phyloP scores from a whole-genome alignment of 2,329 filamentous ascomycete genomes.

The Penicillium sp. region DNA sequence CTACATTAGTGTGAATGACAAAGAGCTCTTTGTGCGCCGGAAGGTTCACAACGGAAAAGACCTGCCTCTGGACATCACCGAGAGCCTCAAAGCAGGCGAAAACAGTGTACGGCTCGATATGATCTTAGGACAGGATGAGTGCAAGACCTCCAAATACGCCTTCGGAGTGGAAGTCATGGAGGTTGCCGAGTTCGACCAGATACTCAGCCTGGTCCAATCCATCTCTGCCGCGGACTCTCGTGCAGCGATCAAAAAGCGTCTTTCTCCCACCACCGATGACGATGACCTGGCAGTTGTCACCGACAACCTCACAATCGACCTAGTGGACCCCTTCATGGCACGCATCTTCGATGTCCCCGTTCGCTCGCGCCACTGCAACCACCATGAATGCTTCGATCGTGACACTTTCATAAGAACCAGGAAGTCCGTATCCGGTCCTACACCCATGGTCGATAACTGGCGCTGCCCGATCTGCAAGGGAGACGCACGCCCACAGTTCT shows the following conservation, averaged over 20 bases:
- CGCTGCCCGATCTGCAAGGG: slow-evolving; percentile 72
- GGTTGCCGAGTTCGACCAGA: slow-evolving; percentile 38
- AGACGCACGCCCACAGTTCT: slow-evolving; percentile 64
- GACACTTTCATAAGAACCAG: slow-evolving; percentile 68
- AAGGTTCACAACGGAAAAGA: slow-evolving; percentile 68
- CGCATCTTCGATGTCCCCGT: slow-evolving; percentile 62
- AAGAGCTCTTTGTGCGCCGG: slow-evolving; percentile 51
- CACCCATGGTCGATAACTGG: slow-evolving; percentile 52
- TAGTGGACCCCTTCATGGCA: slow-evolving; percentile 60
- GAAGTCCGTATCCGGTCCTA: slow-evolving; percentile 38
- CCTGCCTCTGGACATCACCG: slow-evolving; percentile 64
- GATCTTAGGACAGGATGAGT: slow-evolving; percentile 35
- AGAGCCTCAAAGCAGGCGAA: slow-evolving; percentile 47
- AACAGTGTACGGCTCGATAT: slow-evolving; percentile 54
- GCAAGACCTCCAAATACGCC: slow-evolving; percentile 41
- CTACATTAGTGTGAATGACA: slow-evolving; percentile 59
- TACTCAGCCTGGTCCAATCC: slow-evolving; percentile 35
- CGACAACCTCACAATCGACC: slow-evolving; percentile 52
- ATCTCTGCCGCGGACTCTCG: slow-evolving; percentile 46
- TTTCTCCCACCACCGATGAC: slow-evolving; percentile 37
- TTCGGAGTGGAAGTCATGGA: slow-evolving; percentile 64
- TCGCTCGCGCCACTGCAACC: slow-evolving; percentile 59
- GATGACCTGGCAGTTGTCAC: slow-evolving; percentile 57
- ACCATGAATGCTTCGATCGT: slow-evolving; percentile 85
- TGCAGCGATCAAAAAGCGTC: slow-evolving; percentile 47